Percentiles rank a stretch among this genome's conserved stretches.
phyloP scores from a whole-genome alignment of 179 eudicot genomes.

The Gypsophila paniculata region DNA sequence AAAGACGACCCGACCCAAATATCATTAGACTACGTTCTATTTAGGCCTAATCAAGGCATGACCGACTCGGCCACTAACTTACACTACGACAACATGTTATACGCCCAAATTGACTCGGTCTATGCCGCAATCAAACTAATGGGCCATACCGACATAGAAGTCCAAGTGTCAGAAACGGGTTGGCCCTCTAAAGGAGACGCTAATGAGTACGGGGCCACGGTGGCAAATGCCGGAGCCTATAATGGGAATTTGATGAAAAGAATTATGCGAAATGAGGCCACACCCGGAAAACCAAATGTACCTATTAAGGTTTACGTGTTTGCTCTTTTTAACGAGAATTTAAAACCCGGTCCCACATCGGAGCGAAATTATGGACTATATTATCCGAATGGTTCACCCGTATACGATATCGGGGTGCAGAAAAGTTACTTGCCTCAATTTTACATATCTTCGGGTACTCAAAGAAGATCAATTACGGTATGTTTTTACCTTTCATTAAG shows the following conservation, averaged over 20 bases:
- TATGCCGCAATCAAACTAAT: slow-evolving; percentile 54
- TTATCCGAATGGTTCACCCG: slow-evolving; percentile 56
- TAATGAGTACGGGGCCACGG: slow-evolving; percentile 56
- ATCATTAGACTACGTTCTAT: slow-evolving; percentile 53
- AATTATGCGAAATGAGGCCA: slow-evolving; percentile 41
- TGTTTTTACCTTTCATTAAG: not conserved
- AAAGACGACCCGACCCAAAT: slow-evolving; percentile 45
- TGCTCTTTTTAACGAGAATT: slow-evolving; percentile 74
- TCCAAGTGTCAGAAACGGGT: slow-evolving; percentile 75
- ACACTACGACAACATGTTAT: slow-evolving; percentile 78
- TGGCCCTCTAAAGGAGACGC: slow-evolving; percentile 83
- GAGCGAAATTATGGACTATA: slow-evolving; percentile 74
- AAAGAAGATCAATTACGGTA: slow-evolving; percentile 26
- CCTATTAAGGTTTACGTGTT: slow-evolving; percentile 57
- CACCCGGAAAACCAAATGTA: slow-evolving; percentile 51
- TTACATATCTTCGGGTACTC: slow-evolving; percentile 23
- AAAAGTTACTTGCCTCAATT: slow-evolving; percentile 49
- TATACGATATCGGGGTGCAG: slow-evolving; percentile 62
- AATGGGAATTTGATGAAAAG: slow-evolving; percentile 57
- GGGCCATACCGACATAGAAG: slow-evolving; percentile 60
- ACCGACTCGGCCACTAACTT: slow-evolving; percentile 50
- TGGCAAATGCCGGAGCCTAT: slow-evolving; percentile 55
- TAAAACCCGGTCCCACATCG: slow-evolving; percentile 72
- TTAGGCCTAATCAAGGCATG: slow-evolving; percentile 55
- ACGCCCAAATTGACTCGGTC: slow-evolving; percentile 79